Percentiles rank a stretch among this genome's conserved stretches.
Conservation (phyloP, 2,329 filamentous ascomycete species). For the Neonectria sp. region DNA sequence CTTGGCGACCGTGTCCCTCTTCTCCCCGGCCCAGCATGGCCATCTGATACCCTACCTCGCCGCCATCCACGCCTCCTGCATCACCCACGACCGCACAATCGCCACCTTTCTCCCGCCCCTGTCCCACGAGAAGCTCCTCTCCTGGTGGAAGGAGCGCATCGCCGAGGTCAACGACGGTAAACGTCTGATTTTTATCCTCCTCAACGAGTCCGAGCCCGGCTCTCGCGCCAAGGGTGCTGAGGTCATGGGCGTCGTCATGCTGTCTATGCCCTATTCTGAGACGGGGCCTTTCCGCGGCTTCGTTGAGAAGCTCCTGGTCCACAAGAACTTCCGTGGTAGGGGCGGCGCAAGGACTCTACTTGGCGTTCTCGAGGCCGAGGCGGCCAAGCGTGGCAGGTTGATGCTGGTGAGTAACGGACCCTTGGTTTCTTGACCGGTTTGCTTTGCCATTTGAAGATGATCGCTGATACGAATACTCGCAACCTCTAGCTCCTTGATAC, state of each 20-base stretch:
- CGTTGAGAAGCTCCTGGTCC: conserved; percentile 73
- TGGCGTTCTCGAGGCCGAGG: conserved; percentile 68
- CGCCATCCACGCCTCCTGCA: conserved; percentile 71
- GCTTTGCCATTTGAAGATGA: neutral
- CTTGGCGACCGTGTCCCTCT: conserved; percentile 58
- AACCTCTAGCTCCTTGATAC: conserved; percentile 65
- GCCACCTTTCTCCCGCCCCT: conserved; percentile 74
- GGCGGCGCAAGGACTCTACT: conserved; percentile 69
- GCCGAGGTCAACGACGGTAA: conserved; percentile 61
- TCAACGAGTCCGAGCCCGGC: conserved; percentile 54
- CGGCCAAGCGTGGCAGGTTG: conserved; percentile 62
- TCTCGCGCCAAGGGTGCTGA: conserved; percentile 59
- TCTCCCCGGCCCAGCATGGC: conserved; percentile 61
- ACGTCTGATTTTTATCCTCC: conserved; percentile 68
- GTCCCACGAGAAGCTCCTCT: conserved; percentile 67
- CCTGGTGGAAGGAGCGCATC: conserved; percentile 70
- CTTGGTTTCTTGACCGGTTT: neutral
- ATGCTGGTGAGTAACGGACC: conserved; percentile 64
- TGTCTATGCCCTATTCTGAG: conserved; percentile 66
- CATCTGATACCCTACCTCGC: conserved; percentile 71
- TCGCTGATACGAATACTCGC: conserved; percentile 1
- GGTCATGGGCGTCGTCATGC: conserved; percentile 70
- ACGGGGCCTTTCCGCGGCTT: conserved; percentile 69
- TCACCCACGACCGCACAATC: conserved; percentile 69
- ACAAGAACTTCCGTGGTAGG: conserved; percentile 63